Base-by-base conservation (phyloP, 768 basidiomycete species). In the Xanthoconium stramineum region DNA sequence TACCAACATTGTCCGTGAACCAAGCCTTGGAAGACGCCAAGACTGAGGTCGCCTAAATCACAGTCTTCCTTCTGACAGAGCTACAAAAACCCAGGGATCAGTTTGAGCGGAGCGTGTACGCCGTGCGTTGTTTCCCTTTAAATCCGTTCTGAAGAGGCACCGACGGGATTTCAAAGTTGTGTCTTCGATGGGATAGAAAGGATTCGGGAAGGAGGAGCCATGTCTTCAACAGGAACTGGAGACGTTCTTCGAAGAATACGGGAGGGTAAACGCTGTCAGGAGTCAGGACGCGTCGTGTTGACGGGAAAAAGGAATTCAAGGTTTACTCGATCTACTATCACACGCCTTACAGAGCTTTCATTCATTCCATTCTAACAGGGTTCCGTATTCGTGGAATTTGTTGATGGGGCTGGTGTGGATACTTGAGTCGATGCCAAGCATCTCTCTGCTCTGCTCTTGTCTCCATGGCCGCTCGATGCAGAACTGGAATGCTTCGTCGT, bases 311-410 rank as follows among this genome's bases (percentile, higher is more conserved):
- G 69, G 82, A 83, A 57, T 94, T 96, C 81, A 98, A 98, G 84
- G 94, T 89, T 28, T 50, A 77, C 51, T 44, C 19, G 7, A 49
- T 53, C 15, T 14, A 55, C 20, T 33, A 24, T 39, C n/a, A 5
- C 5, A 2, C 36, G 33, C 12, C 5, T 1, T 37, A 20, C 13
- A 12, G 14, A n/a, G n/a, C n/a, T 3, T 28, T n/a, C 14, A 40
- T 19, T 15, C 12, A 10, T 52, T n/a, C 45, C 40, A 2, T 29
- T 44, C 40, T 37, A 17, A 55, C 59, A 95, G 93, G 83, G 88
- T 49, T 97, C 94, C 10, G 89, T 95, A n/a, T 98, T 98, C 61
- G 83, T 83, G 38, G 96, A 98, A 73, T 98, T 91, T 67, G 76
- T 83, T 24, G 84, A 91, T 61, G 80, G 83, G 67, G 76, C 80